phyloP scores from a whole-genome alignment of 2,329 filamentous ascomycete genomes.

The Hypoxylon rubiginosum region DNA sequence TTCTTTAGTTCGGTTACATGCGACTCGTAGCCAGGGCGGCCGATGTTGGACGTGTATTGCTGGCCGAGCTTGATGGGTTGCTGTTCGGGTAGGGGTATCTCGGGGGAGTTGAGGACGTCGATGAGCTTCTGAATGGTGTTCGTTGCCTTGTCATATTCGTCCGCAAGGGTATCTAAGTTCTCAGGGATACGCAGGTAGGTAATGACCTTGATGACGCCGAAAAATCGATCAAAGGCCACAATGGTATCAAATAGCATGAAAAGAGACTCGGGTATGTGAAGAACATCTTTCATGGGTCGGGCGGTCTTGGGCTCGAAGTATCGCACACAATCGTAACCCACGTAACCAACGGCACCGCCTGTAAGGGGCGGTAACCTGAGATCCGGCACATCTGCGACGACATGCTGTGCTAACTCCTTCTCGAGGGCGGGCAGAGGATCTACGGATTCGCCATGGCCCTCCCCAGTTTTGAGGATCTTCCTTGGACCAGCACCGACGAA shows the following conservation, averaged over 20 bases:
- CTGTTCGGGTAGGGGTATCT: conserved; percentile 83
- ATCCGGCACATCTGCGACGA: conserved; percentile 86
- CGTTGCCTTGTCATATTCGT: conserved; percentile 78
- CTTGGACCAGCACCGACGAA: conserved; percentile 86
- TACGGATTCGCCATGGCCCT: conserved; percentile 84
- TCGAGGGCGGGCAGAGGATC: conserved; percentile 90
- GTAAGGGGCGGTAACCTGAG: conserved; percentile 87
- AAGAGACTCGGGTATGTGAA: conserved; percentile 90
- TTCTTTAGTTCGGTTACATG: conserved; percentile 89
- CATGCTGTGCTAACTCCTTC: conserved; percentile 80
- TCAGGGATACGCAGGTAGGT: conserved; percentile 84
- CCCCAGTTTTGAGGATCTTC: conserved; percentile 89
- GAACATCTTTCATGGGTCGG: conserved; percentile 86
- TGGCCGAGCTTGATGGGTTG: conserved; percentile 78
- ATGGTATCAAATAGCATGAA: conserved; percentile 99
- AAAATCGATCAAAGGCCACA: conserved; percentile 95
- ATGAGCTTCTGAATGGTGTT: conserved; percentile 76
- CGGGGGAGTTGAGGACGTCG: conserved; percentile 77
- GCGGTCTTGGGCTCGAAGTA: conserved; percentile 99
- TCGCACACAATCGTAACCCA: conserved; percentile 96
- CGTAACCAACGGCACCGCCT: conserved; percentile 94
- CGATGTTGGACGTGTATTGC: conserved; percentile 92
- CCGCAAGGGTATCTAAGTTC: conserved; percentile 67
- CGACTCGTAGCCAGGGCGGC: conserved; percentile 86
- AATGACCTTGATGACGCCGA: conserved; percentile 90